A percentile compares a stretch with the other conserved stretches of the same genome.
Evolutionary conservation across 2,329 filamentous ascomycete genomes (phyloP).

Genomic region (Emmonsiellopsis sp.): DNA sequence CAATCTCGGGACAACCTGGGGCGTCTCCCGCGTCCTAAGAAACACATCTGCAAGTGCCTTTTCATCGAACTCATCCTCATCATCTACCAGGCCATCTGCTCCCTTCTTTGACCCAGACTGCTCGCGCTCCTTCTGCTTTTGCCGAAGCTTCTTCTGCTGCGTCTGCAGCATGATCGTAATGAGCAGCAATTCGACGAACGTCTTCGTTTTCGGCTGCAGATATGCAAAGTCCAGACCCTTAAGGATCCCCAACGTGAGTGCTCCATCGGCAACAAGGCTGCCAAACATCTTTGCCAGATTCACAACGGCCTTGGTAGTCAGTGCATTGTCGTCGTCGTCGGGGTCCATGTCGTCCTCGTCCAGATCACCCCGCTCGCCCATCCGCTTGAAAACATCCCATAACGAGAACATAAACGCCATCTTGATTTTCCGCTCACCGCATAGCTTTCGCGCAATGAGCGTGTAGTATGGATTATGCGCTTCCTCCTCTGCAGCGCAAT

Average conservation of each 20-base stretch:
- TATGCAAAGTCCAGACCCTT: conserved; percentile 67
- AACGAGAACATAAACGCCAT: conserved; percentile 82
- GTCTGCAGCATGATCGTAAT: conserved; percentile 65
- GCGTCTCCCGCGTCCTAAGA: conserved; percentile 51
- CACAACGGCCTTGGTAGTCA: conserved; percentile 52
- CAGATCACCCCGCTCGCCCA: conserved; percentile 60
- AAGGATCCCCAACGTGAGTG: conserved; percentile 47
- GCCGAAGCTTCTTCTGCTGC: conserved; percentile 36
- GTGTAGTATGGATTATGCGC: conserved; percentile 91
- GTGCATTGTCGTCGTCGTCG: conserved; percentile 38
- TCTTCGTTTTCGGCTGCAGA: conserved; percentile 64
- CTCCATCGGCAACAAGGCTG: conserved; percentile 51
- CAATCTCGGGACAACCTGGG: conserved; percentile 62
- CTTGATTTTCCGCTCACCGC: conserved; percentile 55
- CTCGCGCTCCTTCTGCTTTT: conserved; percentile 10
- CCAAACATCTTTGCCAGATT: conserved; percentile 62
- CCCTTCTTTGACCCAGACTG: conserved; percentile 14
- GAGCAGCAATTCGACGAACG: conserved; percentile 73
- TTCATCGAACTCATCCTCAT: conserved; percentile 40
- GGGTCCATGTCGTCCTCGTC: conserved; percentile 55
- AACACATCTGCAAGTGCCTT: conserved; percentile 58
- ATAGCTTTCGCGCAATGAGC: conserved; percentile 70
- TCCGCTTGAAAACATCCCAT: conserved; percentile 73
- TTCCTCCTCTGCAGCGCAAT: conserved; percentile 74
- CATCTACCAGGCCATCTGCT: conserved; percentile 12